phyloP scores from a whole-genome alignment of 805 yeast species.

The Barnettozyma siamensis region DNA sequence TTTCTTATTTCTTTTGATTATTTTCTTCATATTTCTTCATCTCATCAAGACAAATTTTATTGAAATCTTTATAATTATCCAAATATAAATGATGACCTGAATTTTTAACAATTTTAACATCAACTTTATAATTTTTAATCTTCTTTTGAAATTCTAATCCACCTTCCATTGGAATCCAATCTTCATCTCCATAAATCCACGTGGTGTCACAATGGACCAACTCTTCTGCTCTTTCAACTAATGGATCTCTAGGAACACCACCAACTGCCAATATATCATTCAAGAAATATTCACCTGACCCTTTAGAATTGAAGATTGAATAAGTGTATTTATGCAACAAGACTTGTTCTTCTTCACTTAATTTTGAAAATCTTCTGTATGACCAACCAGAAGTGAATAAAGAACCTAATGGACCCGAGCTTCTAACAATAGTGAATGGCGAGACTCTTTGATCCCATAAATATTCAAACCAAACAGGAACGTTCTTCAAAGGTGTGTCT shows the following conservation, averaged over 20 bases:
- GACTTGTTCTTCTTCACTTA: constrained; percentile 38
- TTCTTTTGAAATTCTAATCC: constrained; percentile 29
- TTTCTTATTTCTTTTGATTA: neutral
- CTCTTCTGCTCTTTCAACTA: constrained; percentile 37
- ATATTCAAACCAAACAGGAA: constrained; percentile 73
- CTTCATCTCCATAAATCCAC: constrained; percentile 83
- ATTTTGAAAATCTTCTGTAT: constrained; percentile 64
- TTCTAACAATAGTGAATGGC: constrained; percentile 77
- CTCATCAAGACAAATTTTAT: constrained; percentile 43
- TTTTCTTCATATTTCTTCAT: constrained; percentile 34
- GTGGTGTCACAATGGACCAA: constrained; percentile 50
- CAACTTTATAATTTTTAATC: constrained; percentile 24
- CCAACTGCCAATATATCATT: constrained; percentile 85
- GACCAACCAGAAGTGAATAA: constrained; percentile 88
- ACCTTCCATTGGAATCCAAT: constrained; percentile 55
- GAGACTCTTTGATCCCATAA: constrained; percentile 85
- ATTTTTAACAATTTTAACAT: constrained; percentile 40
- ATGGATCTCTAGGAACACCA: constrained; percentile 78
- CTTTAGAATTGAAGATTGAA: constrained; percentile 76
- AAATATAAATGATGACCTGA: constrained; percentile 79
- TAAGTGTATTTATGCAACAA: constrained; percentile 76
- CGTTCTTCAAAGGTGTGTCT: constrained; percentile 31
- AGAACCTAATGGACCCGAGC: constrained; percentile 79
- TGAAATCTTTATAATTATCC: constrained; percentile 55
- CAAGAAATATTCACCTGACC: constrained; percentile 91